Percentiles rank a stretch among this genome's conserved stretches.
Evolutionary conservation across 2,329 filamentous ascomycete genomes (phyloP).

Genomic region (Pseudogymnoascus sp.): DNA sequence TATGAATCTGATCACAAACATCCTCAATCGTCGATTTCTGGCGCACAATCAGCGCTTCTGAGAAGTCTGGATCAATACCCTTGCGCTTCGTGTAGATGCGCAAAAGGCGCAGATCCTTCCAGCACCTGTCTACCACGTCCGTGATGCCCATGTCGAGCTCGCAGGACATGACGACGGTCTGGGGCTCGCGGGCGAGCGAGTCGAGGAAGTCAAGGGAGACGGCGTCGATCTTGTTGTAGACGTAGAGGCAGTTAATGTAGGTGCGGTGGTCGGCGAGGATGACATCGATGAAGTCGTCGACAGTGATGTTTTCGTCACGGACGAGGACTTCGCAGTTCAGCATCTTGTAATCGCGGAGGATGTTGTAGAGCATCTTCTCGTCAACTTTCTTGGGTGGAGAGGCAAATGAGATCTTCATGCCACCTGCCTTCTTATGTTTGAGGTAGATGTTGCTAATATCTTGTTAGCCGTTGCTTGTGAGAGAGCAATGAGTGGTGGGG

Average conservation of each 20-base stretch:
- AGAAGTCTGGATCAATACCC: constrained; percentile 80
- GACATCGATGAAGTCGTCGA: constrained; percentile 98
- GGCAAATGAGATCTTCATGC: constrained; percentile 98
- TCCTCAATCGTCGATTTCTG: constrained; percentile 86
- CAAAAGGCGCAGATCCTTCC: constrained; percentile 86
- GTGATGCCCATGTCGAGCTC: constrained; percentile 89
- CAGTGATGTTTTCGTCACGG: constrained; percentile 88
- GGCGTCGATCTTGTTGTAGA: constrained; percentile 99
- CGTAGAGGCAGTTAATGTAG: constrained; percentile 90
- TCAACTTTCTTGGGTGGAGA: constrained; percentile 82
- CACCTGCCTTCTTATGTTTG: constrained; percentile 89
- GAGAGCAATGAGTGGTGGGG: background rate
- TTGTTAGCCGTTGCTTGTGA: constrained; percentile 11
- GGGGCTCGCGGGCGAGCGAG: constrained; percentile 80
- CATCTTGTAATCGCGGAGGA: constrained; percentile 96
- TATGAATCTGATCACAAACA: constrained; percentile 91
- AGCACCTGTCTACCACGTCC: constrained; percentile 91
- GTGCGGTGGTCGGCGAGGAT: constrained; percentile 99
- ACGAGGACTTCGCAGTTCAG: constrained; percentile 95
- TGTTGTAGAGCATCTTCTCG: constrained; percentile 97
- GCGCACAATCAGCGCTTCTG: constrained; percentile 86
- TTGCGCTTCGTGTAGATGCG: constrained; percentile 96
- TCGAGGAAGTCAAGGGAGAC: constrained; percentile 92
- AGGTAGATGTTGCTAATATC: constrained; percentile 80
- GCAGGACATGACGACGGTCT: constrained; percentile 96